phyloP scores from a whole-genome alignment of 352 stramenopile species.

The Pythium volutum region DNA sequence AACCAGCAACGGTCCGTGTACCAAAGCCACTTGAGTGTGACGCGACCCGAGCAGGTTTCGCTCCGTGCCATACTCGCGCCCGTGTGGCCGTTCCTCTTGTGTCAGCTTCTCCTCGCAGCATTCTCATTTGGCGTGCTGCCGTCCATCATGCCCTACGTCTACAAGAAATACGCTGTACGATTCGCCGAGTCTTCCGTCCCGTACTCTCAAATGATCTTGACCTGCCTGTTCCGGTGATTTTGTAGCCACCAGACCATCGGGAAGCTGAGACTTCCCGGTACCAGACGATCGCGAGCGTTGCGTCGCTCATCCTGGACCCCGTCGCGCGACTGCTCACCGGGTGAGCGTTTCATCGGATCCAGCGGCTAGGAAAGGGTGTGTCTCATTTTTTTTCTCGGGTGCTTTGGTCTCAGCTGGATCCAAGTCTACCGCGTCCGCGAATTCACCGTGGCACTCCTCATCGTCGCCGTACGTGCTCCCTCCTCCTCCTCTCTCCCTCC shows the following conservation, averaged over 20 bases:
- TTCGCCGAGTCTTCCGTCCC: neutral
- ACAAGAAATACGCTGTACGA: constrained; percentile 65
- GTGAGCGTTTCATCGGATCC: constrained; percentile 6
- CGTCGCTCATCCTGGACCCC: constrained; percentile 52
- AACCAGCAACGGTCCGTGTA: neutral
- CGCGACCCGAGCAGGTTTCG: constrained; percentile 1
- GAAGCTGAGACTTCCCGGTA: constrained; percentile 42
- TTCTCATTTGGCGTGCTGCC: constrained; percentile 67
- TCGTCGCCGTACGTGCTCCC: constrained; percentile 37
- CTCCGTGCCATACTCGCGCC: constrained; percentile 28
- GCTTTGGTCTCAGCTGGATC: constrained; percentile 30
- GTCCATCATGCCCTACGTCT: constrained; percentile 71
- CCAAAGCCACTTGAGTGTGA: neutral
- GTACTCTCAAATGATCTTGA: neutral
- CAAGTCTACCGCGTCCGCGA: constrained; percentile 46
- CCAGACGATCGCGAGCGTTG: constrained; percentile 54
- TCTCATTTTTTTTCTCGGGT: neutral
- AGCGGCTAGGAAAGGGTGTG: neutral
- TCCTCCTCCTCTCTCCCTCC: neutral
- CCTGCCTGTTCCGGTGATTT: neutral
- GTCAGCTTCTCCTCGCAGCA: constrained; percentile 50
- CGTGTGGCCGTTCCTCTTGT: constrained; percentile 49
- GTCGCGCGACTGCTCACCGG: constrained; percentile 40
- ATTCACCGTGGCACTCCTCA: constrained; percentile 31
- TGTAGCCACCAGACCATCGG: constrained; percentile 33